Evolutionary conservation across 2,329 filamentous ascomycete species (phyloP), one percentile per base, ranked within the genome.

Genomic region (Bipolaris gigantea): DNA sequence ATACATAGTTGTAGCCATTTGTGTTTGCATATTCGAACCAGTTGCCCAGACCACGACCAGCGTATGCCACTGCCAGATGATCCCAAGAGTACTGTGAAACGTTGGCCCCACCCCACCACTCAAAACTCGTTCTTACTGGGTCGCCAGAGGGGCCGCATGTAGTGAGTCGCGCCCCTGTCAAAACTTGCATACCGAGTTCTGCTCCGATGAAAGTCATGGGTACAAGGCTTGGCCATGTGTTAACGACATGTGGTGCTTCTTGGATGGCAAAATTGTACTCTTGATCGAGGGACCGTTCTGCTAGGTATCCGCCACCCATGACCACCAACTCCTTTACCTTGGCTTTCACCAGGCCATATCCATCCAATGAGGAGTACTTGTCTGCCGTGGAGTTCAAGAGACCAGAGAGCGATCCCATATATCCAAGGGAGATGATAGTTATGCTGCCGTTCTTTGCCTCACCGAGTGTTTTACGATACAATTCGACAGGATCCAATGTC

Each of bases 241-340:
- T 76, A 10, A 83, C 59, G 3, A 83, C 80, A 41, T 78, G 75
- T 2, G 73, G 52, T 0, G 77, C 66, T 51, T 79, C 73, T 39
- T 66, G 63, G 21, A 77, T 76, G 27, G 66, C 78, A 57, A 83
- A 83, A 62, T 84, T 83, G 64, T 72, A 83, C 49, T 80, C 76
- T 49, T 71, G 65, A 8, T 80, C 80, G 0, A 53, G 10, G 15
- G 50, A 36, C 7, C 21, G 38, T 13, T 42, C 36, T 15, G 72
- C 73, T 0, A 80, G 79, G 50, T 81, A 83, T 6, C 53, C 65
- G 11, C 81, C 81, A 21, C 81, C 81, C 80, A 83, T 83, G 5
- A 83, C 61, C 2, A 83, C 77, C 1, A 83, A 70, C 62, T 83
- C 76, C 1, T 65, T 62, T 2, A 83, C 79, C 58, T 83, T 83